phyloP scores from a whole-genome alignment of 345 rosid species.

The Rhodomyrtus tomentosa region DNA sequence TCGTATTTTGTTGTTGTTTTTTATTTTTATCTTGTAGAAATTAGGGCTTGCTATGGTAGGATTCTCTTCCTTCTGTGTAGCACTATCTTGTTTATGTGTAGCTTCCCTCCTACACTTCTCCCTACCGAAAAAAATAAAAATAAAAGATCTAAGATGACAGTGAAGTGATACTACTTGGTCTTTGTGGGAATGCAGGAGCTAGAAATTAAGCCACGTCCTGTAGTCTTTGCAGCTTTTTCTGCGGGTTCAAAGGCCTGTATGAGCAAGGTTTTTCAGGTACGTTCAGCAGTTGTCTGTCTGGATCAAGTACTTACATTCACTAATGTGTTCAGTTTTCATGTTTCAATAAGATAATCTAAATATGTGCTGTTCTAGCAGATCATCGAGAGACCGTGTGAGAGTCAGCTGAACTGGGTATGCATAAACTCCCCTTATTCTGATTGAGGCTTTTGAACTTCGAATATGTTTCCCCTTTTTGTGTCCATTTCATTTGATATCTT shows the following conservation, averaged over 20 bases:
- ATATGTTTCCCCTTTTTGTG: not conserved
- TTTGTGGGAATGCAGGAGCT: constrained; percentile 2
- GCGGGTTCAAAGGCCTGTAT: constrained; percentile 87
- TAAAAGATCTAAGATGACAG: not conserved
- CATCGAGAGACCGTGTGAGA: constrained; percentile 42
- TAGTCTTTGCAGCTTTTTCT: constrained; percentile 71
- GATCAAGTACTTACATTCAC: not conserved
- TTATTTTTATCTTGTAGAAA: not conserved
- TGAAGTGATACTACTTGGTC: not conserved
- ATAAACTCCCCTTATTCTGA: not conserved
- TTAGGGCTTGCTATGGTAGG: not conserved
- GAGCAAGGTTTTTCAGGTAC: constrained; percentile 83
- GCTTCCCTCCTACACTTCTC: not conserved
- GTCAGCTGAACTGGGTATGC: constrained; percentile 46
- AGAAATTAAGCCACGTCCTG: constrained; percentile 43
- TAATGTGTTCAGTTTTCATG: not conserved
- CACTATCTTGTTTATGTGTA: not conserved
- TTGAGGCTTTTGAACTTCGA: not conserved
- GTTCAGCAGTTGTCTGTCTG: not conserved
- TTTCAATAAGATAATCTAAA: not conserved
- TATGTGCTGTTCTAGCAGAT: constrained; percentile 26
- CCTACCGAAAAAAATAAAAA: not conserved
- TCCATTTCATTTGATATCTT: not conserved
- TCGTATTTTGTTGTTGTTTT: not conserved
- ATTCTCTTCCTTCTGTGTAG: not conserved